These are phyloP conservation scores for Neopestalotiopsis sp. DNA, from an alignment of 2,329 filamentous ascomycete species.

Conservation along the genomic window DNA sequence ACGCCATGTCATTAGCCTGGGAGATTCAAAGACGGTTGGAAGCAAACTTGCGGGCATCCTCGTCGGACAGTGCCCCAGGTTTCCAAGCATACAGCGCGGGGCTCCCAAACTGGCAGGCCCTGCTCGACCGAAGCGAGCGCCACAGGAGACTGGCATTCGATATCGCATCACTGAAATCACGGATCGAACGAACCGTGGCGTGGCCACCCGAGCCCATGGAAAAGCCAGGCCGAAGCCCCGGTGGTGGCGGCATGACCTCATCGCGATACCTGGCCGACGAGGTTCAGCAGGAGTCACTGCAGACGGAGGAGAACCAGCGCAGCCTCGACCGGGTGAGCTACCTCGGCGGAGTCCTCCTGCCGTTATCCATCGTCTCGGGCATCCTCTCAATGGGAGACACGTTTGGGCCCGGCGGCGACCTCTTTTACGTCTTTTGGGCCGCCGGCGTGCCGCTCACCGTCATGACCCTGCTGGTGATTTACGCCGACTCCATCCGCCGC, in stretches of 20 bases:
- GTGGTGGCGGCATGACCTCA: neutral
- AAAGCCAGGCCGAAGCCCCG: neutral
- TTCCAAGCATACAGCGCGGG: conserved; percentile 7
- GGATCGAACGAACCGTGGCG: conserved; percentile 16
- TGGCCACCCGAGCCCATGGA: neutral
- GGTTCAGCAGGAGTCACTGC: conserved; percentile 15
- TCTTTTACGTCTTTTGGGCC: conserved; percentile 58
- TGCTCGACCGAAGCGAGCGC: conserved; percentile 37
- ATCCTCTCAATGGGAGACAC: conserved; percentile 53
- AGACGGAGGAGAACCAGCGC: conserved; percentile 41
- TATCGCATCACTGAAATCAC: conserved; percentile 22
- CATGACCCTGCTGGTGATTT: conserved; percentile 49
- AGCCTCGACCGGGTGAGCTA: conserved; percentile 55
- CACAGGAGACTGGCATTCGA: conserved; percentile 31
- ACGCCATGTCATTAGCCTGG: conserved; percentile 33
- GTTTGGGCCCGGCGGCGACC: conserved; percentile 46
- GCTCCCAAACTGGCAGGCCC: conserved; percentile 35
- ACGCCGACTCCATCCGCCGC: conserved; percentile 53
- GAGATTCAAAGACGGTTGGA: conserved; percentile 40
- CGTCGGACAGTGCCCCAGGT: neutral
- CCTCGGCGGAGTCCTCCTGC: conserved; percentile 54
- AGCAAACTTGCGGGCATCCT: conserved; percentile 37
- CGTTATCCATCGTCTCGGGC: conserved; percentile 52
- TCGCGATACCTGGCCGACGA: neutral
- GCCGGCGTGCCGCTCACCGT: conserved; percentile 44